These are phyloP conservation scores for Geoglossum glabrum DNA, from an alignment of 495 filamentous ascomycete genomes.

Conservation along the genomic window DNA sequence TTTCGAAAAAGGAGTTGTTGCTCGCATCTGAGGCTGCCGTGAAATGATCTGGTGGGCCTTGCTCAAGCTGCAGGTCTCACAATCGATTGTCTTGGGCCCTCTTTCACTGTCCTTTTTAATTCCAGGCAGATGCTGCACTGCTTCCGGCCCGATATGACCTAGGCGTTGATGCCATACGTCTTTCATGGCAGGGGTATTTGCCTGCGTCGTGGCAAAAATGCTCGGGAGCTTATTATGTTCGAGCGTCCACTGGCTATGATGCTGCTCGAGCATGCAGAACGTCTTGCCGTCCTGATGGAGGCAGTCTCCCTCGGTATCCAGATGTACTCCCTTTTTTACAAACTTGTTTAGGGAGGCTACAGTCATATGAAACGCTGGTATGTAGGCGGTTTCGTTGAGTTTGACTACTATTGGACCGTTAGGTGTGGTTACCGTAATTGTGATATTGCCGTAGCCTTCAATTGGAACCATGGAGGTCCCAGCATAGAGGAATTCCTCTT, in stretches of 20 bases:
- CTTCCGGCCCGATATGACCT: not conserved
- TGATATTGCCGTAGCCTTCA: not conserved
- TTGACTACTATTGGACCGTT: not conserved
- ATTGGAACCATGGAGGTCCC: not conserved
- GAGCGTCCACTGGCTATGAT: not conserved
- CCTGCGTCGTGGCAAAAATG: too few relatives aligned
- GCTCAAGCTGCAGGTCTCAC: not conserved
- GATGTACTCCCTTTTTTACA: not conserved
- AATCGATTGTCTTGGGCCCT: not conserved
- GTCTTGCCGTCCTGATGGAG: not conserved
- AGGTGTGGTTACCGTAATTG: not conserved
- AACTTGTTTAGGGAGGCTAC: not conserved
- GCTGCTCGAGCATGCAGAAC: not conserved
- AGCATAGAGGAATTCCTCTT: not conserved
- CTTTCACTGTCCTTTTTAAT: not conserved
- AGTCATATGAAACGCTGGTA: not conserved
- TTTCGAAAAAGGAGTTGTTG: slow-evolving; percentile 1
- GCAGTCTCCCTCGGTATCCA: not conserved
- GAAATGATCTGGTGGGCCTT: slow-evolving; percentile 6
- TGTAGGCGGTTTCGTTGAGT: not conserved
- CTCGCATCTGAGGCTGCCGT: not conserved
- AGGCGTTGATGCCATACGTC: not conserved
- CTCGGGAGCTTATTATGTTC: not conserved
- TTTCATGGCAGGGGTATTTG: not conserved
- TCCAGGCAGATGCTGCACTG: not conserved